Percentiles rank a stretch among this genome's conserved stretches.
phyloP scores from a whole-genome alignment of 2,329 filamentous ascomycete species.

The Calcarisporium arbuscula region DNA sequence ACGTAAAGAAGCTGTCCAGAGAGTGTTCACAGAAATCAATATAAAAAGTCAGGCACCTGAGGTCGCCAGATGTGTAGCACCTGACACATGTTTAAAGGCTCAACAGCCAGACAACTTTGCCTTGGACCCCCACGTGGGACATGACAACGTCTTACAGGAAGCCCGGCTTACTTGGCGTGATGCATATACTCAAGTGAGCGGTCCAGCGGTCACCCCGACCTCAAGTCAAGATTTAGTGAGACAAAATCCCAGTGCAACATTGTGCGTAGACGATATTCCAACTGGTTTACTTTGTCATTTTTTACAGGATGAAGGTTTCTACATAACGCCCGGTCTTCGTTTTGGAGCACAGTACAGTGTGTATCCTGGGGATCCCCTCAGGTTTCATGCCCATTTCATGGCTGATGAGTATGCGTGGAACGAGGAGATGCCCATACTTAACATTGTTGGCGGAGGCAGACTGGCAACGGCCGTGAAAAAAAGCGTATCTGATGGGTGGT shows the following conservation, averaged over 20 bases:
- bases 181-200: conserved; percentile 12
- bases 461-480: conserved; percentile 94
- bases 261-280: conserved; percentile 10
- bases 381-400: conserved; percentile 93
- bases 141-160: no score
- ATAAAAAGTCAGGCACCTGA: conserved; percentile 26
- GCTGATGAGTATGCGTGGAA: conserved; percentile 83
- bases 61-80: conserved; percentile 13
- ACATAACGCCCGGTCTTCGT: conserved; percentile 82
- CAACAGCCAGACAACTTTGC: no score
- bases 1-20: conserved; percentile 35
- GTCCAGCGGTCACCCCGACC: conserved; percentile 28
- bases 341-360: conserved; percentile 94
- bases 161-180: no score
- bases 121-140: no score
- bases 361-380: conserved; percentile 89
- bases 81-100: conserved; percentile 4
- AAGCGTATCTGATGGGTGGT: conserved; percentile 83
- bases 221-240: conserved; percentile 25
- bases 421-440: conserved; percentile 74
- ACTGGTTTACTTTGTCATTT: conserved; percentile 64
- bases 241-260: conserved; percentile 8
- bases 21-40: conserved; percentile 31
- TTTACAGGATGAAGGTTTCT: conserved; percentile 74
- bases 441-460: conserved; percentile 79